These are phyloP conservation scores for Triglochin maritima DNA, from an alignment of 106 monocot species.

Conservation along the genomic window DNA sequence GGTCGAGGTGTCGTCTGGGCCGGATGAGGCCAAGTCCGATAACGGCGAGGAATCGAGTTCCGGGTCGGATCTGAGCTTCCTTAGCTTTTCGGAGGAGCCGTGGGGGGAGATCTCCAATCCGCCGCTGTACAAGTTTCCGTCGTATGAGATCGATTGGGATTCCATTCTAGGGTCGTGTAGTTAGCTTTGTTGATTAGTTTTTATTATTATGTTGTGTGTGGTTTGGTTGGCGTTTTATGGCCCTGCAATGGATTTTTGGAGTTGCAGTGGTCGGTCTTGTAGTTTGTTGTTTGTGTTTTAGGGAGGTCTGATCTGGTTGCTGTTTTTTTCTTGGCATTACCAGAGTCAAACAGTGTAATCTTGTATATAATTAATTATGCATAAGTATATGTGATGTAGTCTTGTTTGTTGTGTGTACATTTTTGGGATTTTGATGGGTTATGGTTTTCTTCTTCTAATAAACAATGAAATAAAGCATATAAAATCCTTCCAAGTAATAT, in stretches of 20 bases:
- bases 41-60: not conserved
- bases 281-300: no score
- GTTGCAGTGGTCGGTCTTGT: not conserved
- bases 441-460: no score
- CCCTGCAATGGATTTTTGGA: not conserved
- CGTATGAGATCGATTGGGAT: constrained; percentile 88
- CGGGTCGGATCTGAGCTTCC: constrained; percentile 25
- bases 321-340: no score
- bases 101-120: constrained; percentile 64
- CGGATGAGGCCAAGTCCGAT: no score
- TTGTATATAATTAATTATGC: no score
- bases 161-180: constrained; percentile 19
- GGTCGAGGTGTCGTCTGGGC: constrained; percentile 27
- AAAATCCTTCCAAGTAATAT: no score
- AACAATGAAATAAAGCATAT: no score
- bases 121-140: constrained; percentile 47
- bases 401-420: no score
- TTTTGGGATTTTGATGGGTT: no score
- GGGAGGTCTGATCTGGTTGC: constrained; percentile 25
- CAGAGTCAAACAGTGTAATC: no score
- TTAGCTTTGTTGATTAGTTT: not conserved
- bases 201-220: no score
- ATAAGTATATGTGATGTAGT: no score
- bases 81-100: constrained; percentile 60
- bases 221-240: not conserved